A percentile compares a stretch with the other conserved stretches of the same genome.
Conservation (phyloP, 306 rosid genomes). For the Sophora flavescens region DNA sequence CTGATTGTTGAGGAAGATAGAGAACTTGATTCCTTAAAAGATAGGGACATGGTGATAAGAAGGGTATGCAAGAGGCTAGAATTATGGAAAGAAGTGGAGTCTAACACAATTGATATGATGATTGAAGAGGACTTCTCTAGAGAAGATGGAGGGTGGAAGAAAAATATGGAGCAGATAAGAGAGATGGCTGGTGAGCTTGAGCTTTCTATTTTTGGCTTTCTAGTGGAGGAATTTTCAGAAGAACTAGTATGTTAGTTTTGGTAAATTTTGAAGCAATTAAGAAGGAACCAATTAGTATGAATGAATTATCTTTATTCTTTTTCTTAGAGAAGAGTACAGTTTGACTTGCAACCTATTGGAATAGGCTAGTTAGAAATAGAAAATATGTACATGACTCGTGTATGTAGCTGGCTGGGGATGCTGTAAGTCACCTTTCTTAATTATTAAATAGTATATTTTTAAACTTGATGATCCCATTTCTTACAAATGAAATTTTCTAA, state of each 20-base stretch:
- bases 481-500: not conserved
- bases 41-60: constrained; percentile 55
- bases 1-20: constrained; percentile 74
- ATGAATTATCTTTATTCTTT: constrained; percentile 47
- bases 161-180: constrained; percentile 56
- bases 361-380: constrained; percentile 53
- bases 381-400: constrained; percentile 65
- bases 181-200: constrained; percentile 72
- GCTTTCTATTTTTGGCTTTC: constrained; percentile 66
- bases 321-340: constrained; percentile 48
- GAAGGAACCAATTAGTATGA: constrained; percentile 37
- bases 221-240: constrained; percentile 72
- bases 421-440: constrained; percentile 52
- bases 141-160: constrained; percentile 70
- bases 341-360: constrained; percentile 52
- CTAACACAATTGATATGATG: constrained; percentile 84
- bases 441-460: constrained; percentile 51
- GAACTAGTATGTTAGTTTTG: constrained; percentile 62
- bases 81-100: constrained; percentile 78
- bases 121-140: constrained; percentile 66
- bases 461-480: constrained; percentile 29
- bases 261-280: constrained; percentile 40
- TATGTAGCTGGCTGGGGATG: constrained; percentile 52
- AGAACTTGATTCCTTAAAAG: constrained; percentile 33
- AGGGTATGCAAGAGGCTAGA: constrained; percentile 68